Percentiles rank a stretch among this genome's conserved stretches.
These are phyloP conservation scores for Colletotrichum sp. DNA, from an alignment of 2,329 filamentous ascomycete genomes.

Conservation along the genomic window DNA sequence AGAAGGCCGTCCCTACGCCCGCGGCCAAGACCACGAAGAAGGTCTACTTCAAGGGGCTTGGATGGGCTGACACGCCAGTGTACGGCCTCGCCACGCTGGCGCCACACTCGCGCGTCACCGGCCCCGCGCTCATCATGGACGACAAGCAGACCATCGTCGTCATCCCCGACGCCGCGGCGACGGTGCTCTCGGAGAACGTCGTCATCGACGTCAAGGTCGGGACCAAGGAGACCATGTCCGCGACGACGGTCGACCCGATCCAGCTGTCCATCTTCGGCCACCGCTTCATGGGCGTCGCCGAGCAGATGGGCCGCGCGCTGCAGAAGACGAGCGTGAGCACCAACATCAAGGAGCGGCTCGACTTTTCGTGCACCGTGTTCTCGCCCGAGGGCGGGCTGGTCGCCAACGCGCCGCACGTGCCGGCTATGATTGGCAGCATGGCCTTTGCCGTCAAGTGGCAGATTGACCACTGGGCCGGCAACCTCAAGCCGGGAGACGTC, in stretches of 20 bases:
- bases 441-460: constrained; percentile 77
- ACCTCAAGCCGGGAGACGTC: constrained; percentile 38
- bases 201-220: constrained; percentile 37
- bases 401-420: constrained; percentile 77
- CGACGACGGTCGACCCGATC: constrained; percentile 65
- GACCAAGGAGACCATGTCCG: constrained; percentile 12
- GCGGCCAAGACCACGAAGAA: constrained; percentile 7
- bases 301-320: constrained; percentile 82
- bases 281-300: constrained; percentile 83
- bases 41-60: constrained; percentile 22
- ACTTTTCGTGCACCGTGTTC: constrained; percentile 83
- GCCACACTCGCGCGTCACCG: constrained; percentile 64
- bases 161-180: constrained; percentile 60
- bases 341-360: constrained; percentile 81
- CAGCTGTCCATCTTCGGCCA: constrained; percentile 80
- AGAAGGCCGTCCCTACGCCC: background rate
- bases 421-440: constrained; percentile 80
- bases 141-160: constrained; percentile 76
- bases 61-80: constrained; percentile 60
- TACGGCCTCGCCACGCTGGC: constrained; percentile 69
- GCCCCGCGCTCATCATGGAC: constrained; percentile 72
- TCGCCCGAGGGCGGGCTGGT: constrained; percentile 76
- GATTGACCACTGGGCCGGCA: constrained; percentile 62
- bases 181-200: constrained; percentile 48
- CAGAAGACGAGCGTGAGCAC: constrained; percentile 80